Evolutionary conservation across 768 basidiomycete genomes (phyloP).

Genomic region (Saitozyma podzolica): DNA sequence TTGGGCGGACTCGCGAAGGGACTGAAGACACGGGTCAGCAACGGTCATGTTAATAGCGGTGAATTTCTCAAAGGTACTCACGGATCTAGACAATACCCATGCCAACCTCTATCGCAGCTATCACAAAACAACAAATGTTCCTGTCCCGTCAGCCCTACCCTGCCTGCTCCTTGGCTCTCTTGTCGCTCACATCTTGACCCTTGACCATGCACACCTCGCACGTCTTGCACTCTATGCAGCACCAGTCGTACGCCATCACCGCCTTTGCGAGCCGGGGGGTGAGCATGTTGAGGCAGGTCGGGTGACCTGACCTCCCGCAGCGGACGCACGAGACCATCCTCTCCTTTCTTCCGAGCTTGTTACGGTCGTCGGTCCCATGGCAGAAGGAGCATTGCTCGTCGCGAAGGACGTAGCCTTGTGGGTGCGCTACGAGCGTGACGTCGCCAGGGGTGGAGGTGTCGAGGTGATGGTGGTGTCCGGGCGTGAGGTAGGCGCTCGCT

Average conservation of each 20-base stretch:
- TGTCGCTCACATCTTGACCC: constrained; percentile 76
- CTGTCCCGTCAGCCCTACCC: constrained; percentile 45
- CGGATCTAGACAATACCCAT: constrained; percentile 47
- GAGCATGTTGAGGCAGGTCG: constrained; percentile 72
- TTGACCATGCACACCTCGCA: constrained; percentile 84
- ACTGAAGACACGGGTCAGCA: constrained; percentile 52
- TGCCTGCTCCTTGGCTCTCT: constrained; percentile 27
- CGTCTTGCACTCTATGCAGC: constrained; percentile 85
- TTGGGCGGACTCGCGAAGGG: constrained; percentile 70
- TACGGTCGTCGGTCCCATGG: constrained; percentile 63
- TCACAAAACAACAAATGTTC: constrained; percentile 83
- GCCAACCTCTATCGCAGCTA: constrained; percentile 71
- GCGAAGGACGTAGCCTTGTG: constrained; percentile 1
- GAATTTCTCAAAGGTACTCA: constrained; percentile 44
- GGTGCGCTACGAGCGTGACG: no score
- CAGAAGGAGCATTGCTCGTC: constrained; percentile 69
- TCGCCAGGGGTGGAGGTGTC: no score
- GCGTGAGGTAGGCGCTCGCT: neutral
- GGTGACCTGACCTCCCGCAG: constrained; percentile 89
- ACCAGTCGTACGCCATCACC: constrained; percentile 77
- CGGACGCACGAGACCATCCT: constrained; percentile 73
- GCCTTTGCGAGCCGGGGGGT: constrained; percentile 58
- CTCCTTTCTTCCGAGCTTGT: constrained; percentile 64
- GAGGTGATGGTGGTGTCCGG: neutral
- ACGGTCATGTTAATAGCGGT: no score